phyloP scores from a whole-genome alignment of 139 green algal genomes.

The Chlorella vulgaris region DNA sequence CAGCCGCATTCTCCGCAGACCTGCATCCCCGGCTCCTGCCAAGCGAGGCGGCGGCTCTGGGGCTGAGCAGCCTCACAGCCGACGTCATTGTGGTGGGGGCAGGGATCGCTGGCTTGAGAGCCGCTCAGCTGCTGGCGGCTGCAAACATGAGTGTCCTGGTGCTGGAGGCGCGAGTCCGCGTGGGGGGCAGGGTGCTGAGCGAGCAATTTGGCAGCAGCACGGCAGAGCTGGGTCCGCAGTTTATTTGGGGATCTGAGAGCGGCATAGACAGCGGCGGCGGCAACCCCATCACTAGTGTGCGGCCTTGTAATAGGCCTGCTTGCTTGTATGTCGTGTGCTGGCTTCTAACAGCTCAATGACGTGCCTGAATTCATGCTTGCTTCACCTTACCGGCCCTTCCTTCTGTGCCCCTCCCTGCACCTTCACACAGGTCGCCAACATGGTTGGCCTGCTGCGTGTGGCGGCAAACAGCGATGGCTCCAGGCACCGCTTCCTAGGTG shows the following conservation, averaged over 20 bases:
- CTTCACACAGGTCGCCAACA: background rate
- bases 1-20: background rate
- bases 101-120: slow-evolving; percentile 8
- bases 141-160: slow-evolving; percentile 1
- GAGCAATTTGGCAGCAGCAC: slow-evolving; percentile 3
- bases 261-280: background rate
- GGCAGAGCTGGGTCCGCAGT: slow-evolving; percentile 10
- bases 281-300: background rate
- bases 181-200: slow-evolving; percentile 12
- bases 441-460: background rate
- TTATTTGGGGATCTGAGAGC: slow-evolving; percentile 12
- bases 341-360: too few species aligned
- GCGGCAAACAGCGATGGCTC: background rate
- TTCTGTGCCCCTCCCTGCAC: background rate
- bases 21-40: slow-evolving; percentile 15
- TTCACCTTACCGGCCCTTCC: too few species aligned
- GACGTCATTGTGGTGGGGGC: slow-evolving; percentile 24
- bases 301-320: too few species aligned
- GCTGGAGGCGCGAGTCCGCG: slow-evolving; percentile 19
- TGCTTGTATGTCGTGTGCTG: background rate
- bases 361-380: too few species aligned
- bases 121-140: background rate
- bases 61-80: background rate
- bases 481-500: background rate
- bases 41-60: background rate